Conservation (phyloP, 306 rosid genomes). For the Dalbergia cultrata region DNA sequence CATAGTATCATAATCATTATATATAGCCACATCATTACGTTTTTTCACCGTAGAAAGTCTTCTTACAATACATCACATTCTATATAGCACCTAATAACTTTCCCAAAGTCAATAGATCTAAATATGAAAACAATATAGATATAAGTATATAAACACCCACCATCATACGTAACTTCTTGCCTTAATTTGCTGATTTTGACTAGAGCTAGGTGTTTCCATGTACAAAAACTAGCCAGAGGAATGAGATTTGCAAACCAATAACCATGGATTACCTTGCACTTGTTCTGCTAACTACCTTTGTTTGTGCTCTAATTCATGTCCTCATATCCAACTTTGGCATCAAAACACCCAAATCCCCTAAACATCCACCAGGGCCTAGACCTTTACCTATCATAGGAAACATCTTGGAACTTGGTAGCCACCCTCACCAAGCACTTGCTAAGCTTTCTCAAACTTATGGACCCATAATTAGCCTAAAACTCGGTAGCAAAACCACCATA, state of each 20-base stretch:
- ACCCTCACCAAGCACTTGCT: slow-evolving; percentile 52
- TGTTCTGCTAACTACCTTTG: neutral
- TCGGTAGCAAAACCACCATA: slow-evolving; percentile 45
- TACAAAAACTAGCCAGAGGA: neutral
- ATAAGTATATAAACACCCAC: no score
- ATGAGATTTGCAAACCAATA: neutral
- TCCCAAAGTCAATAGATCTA: no score
- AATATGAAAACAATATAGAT: no score
- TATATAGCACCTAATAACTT: no score
- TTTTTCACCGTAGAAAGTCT: no score
- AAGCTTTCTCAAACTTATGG: slow-evolving; percentile 44
- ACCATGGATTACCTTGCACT: neutral
- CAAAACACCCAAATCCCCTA: neutral
- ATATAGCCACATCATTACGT: no score
- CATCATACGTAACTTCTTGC: no score
- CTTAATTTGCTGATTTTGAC: no score
- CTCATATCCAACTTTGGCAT: neutral
- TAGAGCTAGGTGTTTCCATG: neutral
- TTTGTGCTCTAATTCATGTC: neutral
- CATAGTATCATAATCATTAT: no score
- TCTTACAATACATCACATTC: no score
- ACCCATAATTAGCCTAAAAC: slow-evolving; percentile 41
- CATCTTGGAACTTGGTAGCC: slow-evolving; percentile 51
- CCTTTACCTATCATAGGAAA: slow-evolving; percentile 59
- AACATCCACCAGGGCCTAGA: slow-evolving; percentile 60